phyloP scores from a whole-genome alignment of 306 rosid genomes.

The Dalbergia oliveri region DNA sequence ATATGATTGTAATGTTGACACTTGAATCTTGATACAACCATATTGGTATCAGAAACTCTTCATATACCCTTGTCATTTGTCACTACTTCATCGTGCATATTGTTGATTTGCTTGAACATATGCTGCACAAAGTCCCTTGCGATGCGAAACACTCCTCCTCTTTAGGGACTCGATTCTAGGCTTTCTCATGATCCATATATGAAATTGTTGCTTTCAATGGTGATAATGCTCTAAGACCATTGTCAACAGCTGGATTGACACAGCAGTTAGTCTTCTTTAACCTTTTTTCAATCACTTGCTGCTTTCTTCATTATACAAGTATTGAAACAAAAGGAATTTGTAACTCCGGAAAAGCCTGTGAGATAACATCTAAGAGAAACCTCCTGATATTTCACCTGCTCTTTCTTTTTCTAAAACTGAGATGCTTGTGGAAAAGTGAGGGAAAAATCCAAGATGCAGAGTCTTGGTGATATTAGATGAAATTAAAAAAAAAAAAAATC shows the following conservation, averaged over 20 bases:
- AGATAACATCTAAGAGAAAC: not conserved
- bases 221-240: no score
- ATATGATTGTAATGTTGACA: not conserved
- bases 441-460: no score
- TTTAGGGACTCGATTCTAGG: not conserved
- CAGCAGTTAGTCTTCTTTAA: no score
- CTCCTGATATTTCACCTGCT: no score
- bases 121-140: not conserved
- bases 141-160: not conserved
- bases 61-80: not conserved
- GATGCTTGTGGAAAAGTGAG: no score
- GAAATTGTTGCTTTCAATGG: no score
- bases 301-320: not conserved
- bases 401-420: not conserved
- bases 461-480: not conserved
- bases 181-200: not conserved
- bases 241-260: no score
- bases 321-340: not conserved
- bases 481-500: not conserved
- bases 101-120: not conserved
- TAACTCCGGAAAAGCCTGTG: not conserved
- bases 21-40: not conserved
- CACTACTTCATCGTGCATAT: not conserved
- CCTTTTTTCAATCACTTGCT: not conserved
- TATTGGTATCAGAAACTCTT: not conserved